These are phyloP conservation scores for Forsythia viridissima DNA, from an alignment of 257 asterid genomes.

Conservation along the genomic window DNA sequence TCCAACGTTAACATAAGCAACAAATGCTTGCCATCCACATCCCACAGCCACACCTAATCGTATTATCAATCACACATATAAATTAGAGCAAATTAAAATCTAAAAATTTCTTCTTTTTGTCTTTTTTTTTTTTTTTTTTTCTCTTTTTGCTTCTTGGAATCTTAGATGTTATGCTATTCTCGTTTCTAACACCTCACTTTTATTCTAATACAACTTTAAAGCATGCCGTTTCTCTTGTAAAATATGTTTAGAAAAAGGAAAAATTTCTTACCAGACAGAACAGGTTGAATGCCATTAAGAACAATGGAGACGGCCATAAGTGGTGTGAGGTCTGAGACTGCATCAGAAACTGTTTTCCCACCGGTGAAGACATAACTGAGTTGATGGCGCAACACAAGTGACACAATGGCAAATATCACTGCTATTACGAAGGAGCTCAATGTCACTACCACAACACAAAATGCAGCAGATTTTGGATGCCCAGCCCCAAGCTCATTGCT, in stretches of 20 bases:
- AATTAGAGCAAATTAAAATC: too few species aligned
- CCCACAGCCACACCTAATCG: background rate
- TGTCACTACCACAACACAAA: background rate
- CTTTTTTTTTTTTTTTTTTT: too few species aligned
- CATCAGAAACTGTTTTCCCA: background rate
- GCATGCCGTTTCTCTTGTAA: too few species aligned
- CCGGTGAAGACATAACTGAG: conserved; percentile 9
- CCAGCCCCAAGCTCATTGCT: conserved; percentile 18
- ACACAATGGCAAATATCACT: background rate
- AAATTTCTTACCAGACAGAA: conserved; percentile 1
- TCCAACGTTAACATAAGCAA: conserved; percentile 6
- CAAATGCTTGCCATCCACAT: background rate
- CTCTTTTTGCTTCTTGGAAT: too few species aligned
- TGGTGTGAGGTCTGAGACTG: conserved; percentile 1
- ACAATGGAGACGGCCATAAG: conserved; percentile 4
- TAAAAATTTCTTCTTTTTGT: too few species aligned
- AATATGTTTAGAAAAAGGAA: too few species aligned
- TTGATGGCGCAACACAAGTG: background rate
- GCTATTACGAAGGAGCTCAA: background rate
- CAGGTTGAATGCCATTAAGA: conserved; percentile 16
- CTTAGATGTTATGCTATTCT: too few species aligned
- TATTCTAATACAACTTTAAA: too few species aligned
- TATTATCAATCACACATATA: background rate
- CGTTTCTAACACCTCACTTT: too few species aligned
- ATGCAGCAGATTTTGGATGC: conserved; percentile 15